These are phyloP conservation scores for Leccinum variabile DNA, from an alignment of 1,284 basidiomycete genomes.

Conservation along the genomic window DNA sequence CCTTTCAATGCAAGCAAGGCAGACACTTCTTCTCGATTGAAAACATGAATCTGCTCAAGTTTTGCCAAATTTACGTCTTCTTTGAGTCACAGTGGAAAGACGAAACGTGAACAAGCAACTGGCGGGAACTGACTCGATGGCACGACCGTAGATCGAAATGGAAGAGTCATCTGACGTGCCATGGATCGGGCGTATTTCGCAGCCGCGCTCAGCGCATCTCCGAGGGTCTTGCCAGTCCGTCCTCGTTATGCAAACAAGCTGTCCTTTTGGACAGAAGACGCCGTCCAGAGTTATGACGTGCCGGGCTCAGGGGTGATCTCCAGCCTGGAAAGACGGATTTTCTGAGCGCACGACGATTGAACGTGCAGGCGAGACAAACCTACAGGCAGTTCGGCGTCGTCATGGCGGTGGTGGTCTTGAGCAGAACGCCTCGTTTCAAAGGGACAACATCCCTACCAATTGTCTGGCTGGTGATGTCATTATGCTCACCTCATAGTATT, in stretches of 20 bases:
- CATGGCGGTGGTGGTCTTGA: slow-evolving; percentile 9
- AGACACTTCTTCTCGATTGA: background rate
- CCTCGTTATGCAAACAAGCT: slow-evolving; percentile 54
- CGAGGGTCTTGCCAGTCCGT: slow-evolving; percentile 67
- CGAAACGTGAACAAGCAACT: background rate
- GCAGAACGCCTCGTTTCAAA: slow-evolving; percentile 12
- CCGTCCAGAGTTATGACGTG: background rate
- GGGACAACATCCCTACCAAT: slow-evolving; percentile 15
- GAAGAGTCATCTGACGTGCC: background rate
- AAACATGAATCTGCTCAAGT: slow-evolving; percentile 2
- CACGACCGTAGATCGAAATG: background rate
- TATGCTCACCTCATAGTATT: no score
- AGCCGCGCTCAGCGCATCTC: slow-evolving; percentile 54
- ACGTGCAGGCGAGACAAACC: background rate
- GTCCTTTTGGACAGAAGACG: background rate
- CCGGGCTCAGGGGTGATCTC: slow-evolving; percentile 10
- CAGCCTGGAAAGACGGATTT: slow-evolving; percentile 10
- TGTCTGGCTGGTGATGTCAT: slow-evolving; percentile 6
- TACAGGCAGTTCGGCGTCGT: slow-evolving; percentile 3
- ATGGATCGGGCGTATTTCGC: slow-evolving; percentile 50
- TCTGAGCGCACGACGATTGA: slow-evolving; percentile 14
- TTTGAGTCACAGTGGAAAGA: background rate
- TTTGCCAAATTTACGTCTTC: slow-evolving; percentile 1
- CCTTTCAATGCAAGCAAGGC: background rate
- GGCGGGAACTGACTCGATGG: slow-evolving; percentile 2